A percentile compares a stretch with the other conserved stretches of the same genome.
Conservation (phyloP, 1,284 basidiomycete species). For the Peniophora sp. region DNA sequence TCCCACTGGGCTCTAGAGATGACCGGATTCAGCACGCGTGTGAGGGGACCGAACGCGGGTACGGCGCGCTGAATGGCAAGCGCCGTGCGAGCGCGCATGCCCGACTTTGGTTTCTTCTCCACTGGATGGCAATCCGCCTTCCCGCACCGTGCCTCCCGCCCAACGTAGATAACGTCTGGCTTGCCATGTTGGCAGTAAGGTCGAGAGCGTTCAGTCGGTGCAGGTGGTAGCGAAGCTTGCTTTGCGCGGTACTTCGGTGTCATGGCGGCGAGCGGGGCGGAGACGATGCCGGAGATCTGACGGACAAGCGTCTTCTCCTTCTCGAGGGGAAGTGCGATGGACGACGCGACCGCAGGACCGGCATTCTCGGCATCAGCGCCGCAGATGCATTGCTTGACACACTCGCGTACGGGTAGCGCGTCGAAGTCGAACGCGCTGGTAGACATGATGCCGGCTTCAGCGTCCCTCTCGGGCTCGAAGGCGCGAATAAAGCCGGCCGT, state of each 20-base stretch:
- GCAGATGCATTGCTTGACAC: constrained; percentile 11
- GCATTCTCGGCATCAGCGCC: constrained; percentile 1
- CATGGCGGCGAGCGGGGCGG: not conserved
- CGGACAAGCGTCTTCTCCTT: not conserved
- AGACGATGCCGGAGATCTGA: not conserved
- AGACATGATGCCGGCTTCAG: constrained; percentile 8
- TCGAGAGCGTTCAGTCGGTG: constrained; percentile 1
- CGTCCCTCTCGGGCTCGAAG: constrained; percentile 30
- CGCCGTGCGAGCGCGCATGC: not conserved
- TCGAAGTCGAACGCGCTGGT: constrained; percentile 53
- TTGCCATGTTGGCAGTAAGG: constrained; percentile 5
- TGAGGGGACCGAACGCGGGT: constrained; percentile 66
- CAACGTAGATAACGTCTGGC: not conserved
- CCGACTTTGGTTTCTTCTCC: not conserved
- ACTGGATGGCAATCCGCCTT: not conserved
- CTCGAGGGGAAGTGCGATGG: constrained; percentile 10
- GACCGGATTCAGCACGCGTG: constrained; percentile 58
- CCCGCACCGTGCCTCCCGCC: not conserved
- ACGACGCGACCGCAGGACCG: constrained; percentile 9
- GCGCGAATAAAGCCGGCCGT: constrained; percentile 54
- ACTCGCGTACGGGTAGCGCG: constrained; percentile 28
- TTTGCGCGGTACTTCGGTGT: constrained; percentile 3
- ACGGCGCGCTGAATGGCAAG: constrained; percentile 37
- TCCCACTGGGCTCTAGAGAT: constrained; percentile 75
- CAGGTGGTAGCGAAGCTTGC: constrained; percentile 7